phyloP scores from a whole-genome alignment of 2,329 filamentous ascomycete species.

The Fusarium secorum region DNA sequence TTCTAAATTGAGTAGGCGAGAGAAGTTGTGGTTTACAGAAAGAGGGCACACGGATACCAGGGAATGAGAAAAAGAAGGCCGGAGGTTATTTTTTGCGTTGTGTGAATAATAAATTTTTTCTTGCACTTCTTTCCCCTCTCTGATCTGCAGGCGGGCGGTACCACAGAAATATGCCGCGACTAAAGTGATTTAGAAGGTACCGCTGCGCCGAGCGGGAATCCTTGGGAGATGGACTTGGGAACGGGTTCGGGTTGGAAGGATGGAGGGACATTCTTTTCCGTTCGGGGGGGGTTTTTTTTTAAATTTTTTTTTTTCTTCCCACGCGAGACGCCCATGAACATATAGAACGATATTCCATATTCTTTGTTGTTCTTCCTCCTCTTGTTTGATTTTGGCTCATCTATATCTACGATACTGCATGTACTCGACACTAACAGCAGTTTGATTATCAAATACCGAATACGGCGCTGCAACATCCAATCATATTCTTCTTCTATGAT shows the following conservation, averaged over 20 bases:
- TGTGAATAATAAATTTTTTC: constrained; percentile 54
- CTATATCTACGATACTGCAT: not conserved
- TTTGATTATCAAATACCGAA: not conserved
- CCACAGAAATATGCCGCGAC: constrained; percentile 20
- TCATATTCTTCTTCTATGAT: not conserved
- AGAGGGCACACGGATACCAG: constrained; percentile 41
- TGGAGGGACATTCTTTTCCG: constrained; percentile 25
- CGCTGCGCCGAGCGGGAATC: constrained; percentile 34
- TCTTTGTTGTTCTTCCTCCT: not conserved
- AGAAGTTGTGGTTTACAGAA: constrained; percentile 41
- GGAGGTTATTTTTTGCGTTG: constrained; percentile 50
- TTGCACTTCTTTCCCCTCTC: constrained; percentile 42
- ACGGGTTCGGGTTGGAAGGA: constrained; percentile 21
- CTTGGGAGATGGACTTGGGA: constrained; percentile 11
- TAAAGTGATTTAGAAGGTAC: constrained; percentile 33
- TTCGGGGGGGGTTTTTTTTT: not conserved
- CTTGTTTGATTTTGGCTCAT: not conserved
- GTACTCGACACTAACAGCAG: not conserved
- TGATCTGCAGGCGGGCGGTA: constrained; percentile 25
- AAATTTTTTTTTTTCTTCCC: not conserved
- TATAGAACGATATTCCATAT: not conserved
- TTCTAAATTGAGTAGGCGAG: constrained; percentile 41
- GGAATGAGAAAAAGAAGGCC: constrained; percentile 41
- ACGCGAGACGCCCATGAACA: not conserved
- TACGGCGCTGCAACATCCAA: not conserved